These are phyloP conservation scores for Meripilus lineatus DNA, from an alignment of 1,284 basidiomycete species.

Conservation along the genomic window DNA sequence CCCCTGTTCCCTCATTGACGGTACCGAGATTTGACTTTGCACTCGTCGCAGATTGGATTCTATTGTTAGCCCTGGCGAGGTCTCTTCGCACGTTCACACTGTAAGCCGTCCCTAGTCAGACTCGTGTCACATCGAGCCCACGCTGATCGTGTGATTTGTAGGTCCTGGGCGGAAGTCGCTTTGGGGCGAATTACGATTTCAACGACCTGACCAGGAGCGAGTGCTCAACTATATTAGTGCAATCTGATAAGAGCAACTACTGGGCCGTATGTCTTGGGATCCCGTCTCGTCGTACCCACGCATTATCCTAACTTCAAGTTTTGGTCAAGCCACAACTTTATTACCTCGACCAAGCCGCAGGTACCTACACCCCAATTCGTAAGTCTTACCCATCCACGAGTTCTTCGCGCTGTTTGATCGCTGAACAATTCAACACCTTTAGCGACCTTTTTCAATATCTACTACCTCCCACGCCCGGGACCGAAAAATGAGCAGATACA, in stretches of 20 bases:
- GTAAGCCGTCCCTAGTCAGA: neutral
- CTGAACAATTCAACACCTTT: neutral
- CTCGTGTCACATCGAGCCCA: neutral
- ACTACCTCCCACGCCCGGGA: conserved; percentile 10
- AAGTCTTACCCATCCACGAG: neutral
- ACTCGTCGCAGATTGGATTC: conserved; percentile 7
- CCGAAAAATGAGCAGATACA: conserved; percentile 8
- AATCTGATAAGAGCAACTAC: conserved; percentile 13
- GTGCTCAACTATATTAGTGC: conserved; percentile 12
- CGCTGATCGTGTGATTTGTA: neutral
- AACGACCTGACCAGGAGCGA: conserved; percentile 10
- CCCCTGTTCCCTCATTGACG: neutral
- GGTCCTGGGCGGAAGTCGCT: conserved; percentile 12
- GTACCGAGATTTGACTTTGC: neutral
- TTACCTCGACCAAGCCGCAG: conserved; percentile 5
- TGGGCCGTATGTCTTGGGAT: conserved; percentile 9
- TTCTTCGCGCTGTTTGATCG: neutral
- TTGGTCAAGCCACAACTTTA: conserved; percentile 10
- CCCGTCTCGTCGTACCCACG: neutral
- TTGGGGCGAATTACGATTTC: conserved; percentile 9
- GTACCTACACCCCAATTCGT: conserved; percentile 11
- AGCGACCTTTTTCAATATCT: conserved; percentile 14
- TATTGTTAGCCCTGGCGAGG: conserved; percentile 11
- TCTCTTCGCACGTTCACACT: conserved; percentile 9
- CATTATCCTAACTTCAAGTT: neutral